Evolutionary conservation across 2,329 filamentous ascomycete genomes (phyloP).

Genomic region (Neopestalotiopsis sp.): DNA sequence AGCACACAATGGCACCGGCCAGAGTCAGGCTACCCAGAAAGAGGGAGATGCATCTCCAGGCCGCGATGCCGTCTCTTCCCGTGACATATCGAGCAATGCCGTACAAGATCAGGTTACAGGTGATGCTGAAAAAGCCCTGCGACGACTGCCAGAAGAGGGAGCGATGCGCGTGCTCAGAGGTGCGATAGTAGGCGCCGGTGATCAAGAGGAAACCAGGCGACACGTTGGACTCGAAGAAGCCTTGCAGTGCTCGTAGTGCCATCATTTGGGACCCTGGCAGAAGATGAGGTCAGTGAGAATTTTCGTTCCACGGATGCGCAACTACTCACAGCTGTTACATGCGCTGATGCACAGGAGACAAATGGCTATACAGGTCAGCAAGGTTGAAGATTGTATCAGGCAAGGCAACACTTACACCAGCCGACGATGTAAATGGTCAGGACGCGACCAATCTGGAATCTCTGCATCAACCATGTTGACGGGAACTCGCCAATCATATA

Average conservation of each 20-base stretch:
- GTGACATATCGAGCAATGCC: constrained; percentile 30
- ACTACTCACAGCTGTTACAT: neutral
- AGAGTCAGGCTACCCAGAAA: constrained; percentile 36
- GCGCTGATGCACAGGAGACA: neutral
- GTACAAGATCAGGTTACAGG: constrained; percentile 36
- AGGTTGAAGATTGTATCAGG: neutral
- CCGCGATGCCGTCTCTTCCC: constrained; percentile 27
- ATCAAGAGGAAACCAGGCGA: constrained; percentile 10
- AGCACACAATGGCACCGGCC: constrained; percentile 27
- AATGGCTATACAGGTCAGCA: neutral
- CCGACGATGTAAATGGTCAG: constrained; percentile 40
- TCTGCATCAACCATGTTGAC: constrained; percentile 38
- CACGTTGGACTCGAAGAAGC: constrained; percentile 19
- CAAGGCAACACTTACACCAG: constrained; percentile 37
- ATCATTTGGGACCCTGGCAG: constrained; percentile 29
- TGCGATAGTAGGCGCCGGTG: constrained; percentile 34
- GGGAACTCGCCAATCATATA: constrained; percentile 38
- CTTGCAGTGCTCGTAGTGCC: constrained; percentile 35
- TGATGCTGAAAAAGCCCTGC: constrained; percentile 38
- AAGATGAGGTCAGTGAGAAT: no score
- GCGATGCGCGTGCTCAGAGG: constrained; percentile 35
- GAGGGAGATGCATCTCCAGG: constrained; percentile 37
- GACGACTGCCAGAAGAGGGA: constrained; percentile 39
- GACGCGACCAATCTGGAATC: constrained; percentile 40
- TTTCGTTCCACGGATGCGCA: constrained; percentile 27